These are phyloP conservation scores for Lentinula novae-zelandiae DNA, from an alignment of 1,284 basidiomycete species.

Conservation along the genomic window DNA sequence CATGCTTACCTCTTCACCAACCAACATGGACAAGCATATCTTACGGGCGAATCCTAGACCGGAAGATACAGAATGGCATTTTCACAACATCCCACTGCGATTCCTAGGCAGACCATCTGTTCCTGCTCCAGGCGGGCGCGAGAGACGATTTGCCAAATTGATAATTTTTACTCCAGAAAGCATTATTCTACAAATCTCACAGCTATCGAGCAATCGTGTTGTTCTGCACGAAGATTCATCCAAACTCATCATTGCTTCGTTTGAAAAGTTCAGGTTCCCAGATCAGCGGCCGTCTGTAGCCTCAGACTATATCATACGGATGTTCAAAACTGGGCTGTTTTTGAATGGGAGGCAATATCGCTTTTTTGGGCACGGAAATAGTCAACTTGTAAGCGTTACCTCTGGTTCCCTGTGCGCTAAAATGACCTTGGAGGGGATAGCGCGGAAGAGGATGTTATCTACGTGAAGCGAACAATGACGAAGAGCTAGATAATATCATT, in stretches of 20 bases:
- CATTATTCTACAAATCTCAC: constrained; percentile 44
- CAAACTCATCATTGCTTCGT: constrained; percentile 54
- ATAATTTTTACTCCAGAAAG: constrained; percentile 46
- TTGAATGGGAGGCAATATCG: constrained; percentile 58
- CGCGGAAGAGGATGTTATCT: constrained; percentile 60
- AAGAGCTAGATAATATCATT: constrained; percentile 51
- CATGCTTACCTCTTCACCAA: background rate
- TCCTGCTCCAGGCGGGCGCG: constrained; percentile 23
- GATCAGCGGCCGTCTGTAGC: constrained; percentile 40
- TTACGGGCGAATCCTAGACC: constrained; percentile 39
- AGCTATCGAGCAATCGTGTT: constrained; percentile 55
- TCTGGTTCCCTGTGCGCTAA: background rate
- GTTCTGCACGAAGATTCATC: constrained; percentile 49
- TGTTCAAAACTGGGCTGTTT: constrained; percentile 51
- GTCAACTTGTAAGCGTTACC: constrained; percentile 47
- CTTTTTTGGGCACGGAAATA: constrained; percentile 68
- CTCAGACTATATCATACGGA: constrained; percentile 51
- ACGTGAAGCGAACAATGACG: constrained; percentile 47
- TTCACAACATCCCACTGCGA: constrained; percentile 31
- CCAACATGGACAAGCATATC: constrained; percentile 21
- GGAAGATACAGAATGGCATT: constrained; percentile 51
- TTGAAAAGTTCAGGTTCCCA: constrained; percentile 49
- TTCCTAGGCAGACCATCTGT: constrained; percentile 13
- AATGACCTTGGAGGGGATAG: constrained; percentile 27
- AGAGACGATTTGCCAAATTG: constrained; percentile 38